Evolutionary conservation across 208 protist genomes (phyloP).

Genomic region (Leishmania guyanensis): DNA sequence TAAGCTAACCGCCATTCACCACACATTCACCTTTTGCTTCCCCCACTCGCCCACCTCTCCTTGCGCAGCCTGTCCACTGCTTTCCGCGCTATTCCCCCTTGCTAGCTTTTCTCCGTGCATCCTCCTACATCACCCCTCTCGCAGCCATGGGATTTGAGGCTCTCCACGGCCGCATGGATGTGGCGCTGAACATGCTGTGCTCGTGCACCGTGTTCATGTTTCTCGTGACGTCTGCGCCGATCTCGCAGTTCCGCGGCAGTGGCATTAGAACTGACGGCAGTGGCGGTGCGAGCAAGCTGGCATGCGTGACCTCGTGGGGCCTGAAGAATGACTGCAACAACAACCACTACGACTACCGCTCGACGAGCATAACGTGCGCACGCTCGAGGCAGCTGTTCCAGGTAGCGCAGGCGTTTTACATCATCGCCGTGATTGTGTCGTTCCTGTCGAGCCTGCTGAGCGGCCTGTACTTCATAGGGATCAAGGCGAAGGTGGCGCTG

Average conservation of each 20-base stretch:
- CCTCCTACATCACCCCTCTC: conserved; percentile 13
- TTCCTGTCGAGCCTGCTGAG: conserved; percentile 31
- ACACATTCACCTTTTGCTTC: background rate
- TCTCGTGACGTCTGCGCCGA: conserved; percentile 45
- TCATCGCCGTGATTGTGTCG: conserved; percentile 55
- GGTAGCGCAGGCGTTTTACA: conserved; percentile 56
- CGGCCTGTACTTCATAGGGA: conserved; percentile 38
- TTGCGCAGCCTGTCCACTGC: background rate
- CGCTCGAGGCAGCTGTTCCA: conserved; percentile 47
- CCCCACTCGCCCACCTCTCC: conserved; percentile 1
- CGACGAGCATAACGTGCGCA: conserved; percentile 16
- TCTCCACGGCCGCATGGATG: conserved; percentile 39
- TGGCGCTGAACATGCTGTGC: conserved; percentile 49
- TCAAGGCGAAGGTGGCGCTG: conserved; percentile 25
- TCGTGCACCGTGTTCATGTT: conserved; percentile 56
- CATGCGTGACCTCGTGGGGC: conserved; percentile 62
- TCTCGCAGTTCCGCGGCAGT: conserved; percentile 59
- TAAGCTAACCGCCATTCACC: background rate
- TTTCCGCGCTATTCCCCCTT: background rate
- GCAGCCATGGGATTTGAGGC: conserved; percentile 56
- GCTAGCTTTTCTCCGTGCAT: background rate
- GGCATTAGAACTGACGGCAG: conserved; percentile 11
- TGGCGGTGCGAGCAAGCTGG: conserved; percentile 31
- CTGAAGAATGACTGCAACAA: conserved; percentile 50
- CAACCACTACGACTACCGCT: conserved; percentile 29